Conservation (phyloP, 192 early-diverging fungal species). For the Jimgerdemannia flammicorona region DNA sequence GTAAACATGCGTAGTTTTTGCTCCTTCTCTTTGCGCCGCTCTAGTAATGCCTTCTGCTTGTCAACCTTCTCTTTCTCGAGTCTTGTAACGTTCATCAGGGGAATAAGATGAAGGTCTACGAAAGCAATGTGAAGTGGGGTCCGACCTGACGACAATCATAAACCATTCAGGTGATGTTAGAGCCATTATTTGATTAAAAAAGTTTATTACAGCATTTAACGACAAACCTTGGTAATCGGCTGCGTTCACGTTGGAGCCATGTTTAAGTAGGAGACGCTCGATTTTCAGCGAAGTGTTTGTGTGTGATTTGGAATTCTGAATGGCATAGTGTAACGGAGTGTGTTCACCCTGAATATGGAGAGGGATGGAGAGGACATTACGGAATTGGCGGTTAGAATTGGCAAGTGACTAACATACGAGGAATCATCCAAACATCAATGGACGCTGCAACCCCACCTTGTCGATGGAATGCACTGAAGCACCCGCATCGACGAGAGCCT, state of each 20-base stretch:
- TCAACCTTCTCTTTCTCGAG: slow-evolving; percentile 17
- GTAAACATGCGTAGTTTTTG: background rate
- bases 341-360: background rate
- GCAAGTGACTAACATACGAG: too few species aligned
- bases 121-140: slow-evolving; percentile 51
- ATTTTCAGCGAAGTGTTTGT: slow-evolving; percentile 40
- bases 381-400: too few species aligned
- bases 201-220: too few species aligned
- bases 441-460: slow-evolving; percentile 3
- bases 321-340: slow-evolving; percentile 47
- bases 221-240: slow-evolving; percentile 35
- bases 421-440: too few species aligned
- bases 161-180: background rate
- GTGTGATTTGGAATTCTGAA: slow-evolving; percentile 39
- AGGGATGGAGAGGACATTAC: background rate
- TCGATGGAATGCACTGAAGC: slow-evolving; percentile 19
- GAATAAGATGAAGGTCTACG: slow-evolving; percentile 29
- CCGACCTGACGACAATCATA: slow-evolving; percentile 20
- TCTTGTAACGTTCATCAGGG: slow-evolving; percentile 27
- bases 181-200: background rate
- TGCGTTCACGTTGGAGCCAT: slow-evolving; percentile 46
- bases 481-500: slow-evolving; percentile 37
- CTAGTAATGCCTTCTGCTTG: slow-evolving; percentile 13
- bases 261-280: slow-evolving; percentile 39
- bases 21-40: slow-evolving; percentile 1